These are phyloP conservation scores for Soucietia sequanensis DNA, from an alignment of 805 yeast species.

Conservation along the genomic window DNA sequence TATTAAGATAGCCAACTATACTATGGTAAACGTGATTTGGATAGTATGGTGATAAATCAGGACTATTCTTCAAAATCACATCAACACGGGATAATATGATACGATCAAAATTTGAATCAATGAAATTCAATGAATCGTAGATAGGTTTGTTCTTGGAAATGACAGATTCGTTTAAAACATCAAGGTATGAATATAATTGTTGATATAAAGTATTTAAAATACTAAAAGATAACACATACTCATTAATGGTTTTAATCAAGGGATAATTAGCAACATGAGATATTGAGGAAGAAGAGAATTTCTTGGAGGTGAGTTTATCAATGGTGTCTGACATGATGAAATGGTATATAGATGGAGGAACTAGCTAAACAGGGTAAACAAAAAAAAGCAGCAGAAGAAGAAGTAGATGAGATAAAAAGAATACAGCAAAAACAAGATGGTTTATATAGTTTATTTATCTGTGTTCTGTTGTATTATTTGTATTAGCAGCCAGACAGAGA, in stretches of 20 bases:
- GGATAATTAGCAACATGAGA: slow-evolving; percentile 33
- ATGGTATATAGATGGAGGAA: too few species aligned
- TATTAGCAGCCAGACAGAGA: too few species aligned
- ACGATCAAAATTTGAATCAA: slow-evolving; percentile 22
- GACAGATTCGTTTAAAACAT: slow-evolving; percentile 20
- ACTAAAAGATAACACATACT: slow-evolving; percentile 23
- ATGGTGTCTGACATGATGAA: too few species aligned
- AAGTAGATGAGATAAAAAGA: too few species aligned
- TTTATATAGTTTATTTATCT: too few species aligned
- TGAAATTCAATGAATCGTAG: slow-evolving; percentile 14
- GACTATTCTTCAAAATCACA: slow-evolving; percentile 10
- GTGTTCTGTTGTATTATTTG: too few species aligned
- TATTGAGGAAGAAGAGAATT: slow-evolving; percentile 34
- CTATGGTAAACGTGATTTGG: slow-evolving; percentile 10
- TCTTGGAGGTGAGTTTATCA: too few species aligned
- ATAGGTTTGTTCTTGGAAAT: slow-evolving; percentile 18
- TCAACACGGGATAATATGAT: slow-evolving; percentile 23
- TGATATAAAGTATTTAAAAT: slow-evolving; percentile 22
- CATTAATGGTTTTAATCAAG: slow-evolving; percentile 19
- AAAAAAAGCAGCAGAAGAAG: too few species aligned
- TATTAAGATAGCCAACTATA: slow-evolving; percentile 7
- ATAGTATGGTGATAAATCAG: slow-evolving; percentile 9
- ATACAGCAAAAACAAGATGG: too few species aligned
- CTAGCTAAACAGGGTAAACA: too few species aligned
- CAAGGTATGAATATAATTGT: slow-evolving; percentile 20